Conservation (phyloP, 2,329 filamentous ascomycete genomes). For the Pestalotiopsis sp. region DNA sequence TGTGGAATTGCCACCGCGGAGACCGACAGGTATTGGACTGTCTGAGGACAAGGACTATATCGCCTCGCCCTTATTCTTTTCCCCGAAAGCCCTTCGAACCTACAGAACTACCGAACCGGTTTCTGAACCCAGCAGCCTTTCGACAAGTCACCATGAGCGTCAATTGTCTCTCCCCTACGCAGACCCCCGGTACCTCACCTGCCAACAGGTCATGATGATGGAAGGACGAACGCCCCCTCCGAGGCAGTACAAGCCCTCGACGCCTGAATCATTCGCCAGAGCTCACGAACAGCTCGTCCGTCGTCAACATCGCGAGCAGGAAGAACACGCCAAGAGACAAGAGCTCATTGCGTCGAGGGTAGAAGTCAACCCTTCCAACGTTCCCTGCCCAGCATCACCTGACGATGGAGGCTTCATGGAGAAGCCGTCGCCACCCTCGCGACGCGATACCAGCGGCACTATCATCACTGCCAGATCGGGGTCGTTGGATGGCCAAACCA, state of each 20-base stretch:
- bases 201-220: slow-evolving; percentile 44
- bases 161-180: slow-evolving; percentile 35
- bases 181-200: slow-evolving; percentile 49
- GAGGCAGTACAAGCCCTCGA: slow-evolving; percentile 38
- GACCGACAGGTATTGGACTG: slow-evolving; percentile 48
- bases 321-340: slow-evolving; percentile 32
- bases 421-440: slow-evolving; percentile 33
- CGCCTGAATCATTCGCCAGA: slow-evolving; percentile 39
- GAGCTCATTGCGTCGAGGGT: slow-evolving; percentile 20
- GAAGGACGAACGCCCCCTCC: slow-evolving; percentile 38
- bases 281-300: slow-evolving; percentile 35
- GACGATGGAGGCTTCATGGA: slow-evolving; percentile 40
- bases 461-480: slow-evolving; percentile 53
- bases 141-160: slow-evolving; percentile 26
- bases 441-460: slow-evolving; percentile 44
- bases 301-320: slow-evolving; percentile 34
- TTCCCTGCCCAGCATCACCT: slow-evolving; percentile 48
- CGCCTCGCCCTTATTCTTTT: slow-evolving; percentile 40
- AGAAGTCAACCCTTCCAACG: slow-evolving; percentile 28
- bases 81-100: slow-evolving; percentile 36
- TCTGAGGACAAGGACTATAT: slow-evolving; percentile 36
- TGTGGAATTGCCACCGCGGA: slow-evolving; percentile 48
- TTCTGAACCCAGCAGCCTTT: slow-evolving; percentile 44
- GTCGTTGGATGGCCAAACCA: slow-evolving; percentile 49
- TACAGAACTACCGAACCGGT: slow-evolving; percentile 46